A percentile compares a stretch with the other conserved stretches of the same genome.
These are phyloP conservation scores for Penicillium hordei DNA, from an alignment of 2,329 filamentous ascomycete species.

Conservation along the genomic window DNA sequence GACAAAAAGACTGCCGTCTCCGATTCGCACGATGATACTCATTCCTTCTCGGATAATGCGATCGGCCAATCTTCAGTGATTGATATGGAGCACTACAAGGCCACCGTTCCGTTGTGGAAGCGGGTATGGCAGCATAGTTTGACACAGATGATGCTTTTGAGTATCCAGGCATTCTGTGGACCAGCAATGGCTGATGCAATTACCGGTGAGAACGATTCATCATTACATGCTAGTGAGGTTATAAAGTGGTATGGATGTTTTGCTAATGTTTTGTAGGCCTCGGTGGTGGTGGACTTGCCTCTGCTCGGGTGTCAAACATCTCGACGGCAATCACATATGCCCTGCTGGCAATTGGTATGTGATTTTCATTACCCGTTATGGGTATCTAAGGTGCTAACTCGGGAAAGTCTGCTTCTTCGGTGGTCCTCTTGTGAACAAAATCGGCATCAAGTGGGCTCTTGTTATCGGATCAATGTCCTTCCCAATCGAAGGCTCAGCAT, in stretches of 20 bases:
- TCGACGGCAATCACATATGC: not conserved
- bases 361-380: not conserved
- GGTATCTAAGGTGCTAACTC: not conserved
- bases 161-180: not conserved
- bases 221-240: not conserved
- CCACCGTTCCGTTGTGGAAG: not conserved
- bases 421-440: not conserved
- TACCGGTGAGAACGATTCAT: not conserved
- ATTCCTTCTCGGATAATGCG: not conserved
- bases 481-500: not conserved
- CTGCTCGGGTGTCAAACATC: not conserved
- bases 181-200: not conserved
- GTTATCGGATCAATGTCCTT: not conserved
- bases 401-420: not conserved
- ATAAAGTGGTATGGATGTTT: not conserved
- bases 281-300: not conserved
- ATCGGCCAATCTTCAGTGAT: not conserved
- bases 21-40: not conserved
- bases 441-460: not conserved
- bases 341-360: not conserved
- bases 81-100: not conserved
- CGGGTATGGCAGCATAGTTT: not conserved
- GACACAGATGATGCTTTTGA: not conserved
- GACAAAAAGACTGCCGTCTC: not conserved
- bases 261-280: not conserved